Conservation (phyloP, 768 basidiomycete species). For the Tylopilus plumbeoviolaceoides region DNA sequence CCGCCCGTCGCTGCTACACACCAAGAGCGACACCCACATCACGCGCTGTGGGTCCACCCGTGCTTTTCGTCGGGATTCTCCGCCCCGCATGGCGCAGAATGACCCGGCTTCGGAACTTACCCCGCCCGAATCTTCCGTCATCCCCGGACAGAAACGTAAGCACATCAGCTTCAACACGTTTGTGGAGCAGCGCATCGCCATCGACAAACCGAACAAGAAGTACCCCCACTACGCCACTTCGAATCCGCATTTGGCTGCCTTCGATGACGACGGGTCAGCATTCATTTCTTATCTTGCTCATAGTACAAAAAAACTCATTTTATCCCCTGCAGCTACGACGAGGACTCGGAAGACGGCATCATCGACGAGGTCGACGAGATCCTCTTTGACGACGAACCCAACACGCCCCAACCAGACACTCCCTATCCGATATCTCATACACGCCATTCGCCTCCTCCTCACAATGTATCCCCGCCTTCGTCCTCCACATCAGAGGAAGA, state of each 20-base stretch:
- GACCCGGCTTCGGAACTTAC: slow-evolving; percentile 3
- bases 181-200: slow-evolving; percentile 93
- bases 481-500: slow-evolving; percentile 37
- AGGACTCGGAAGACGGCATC: slow-evolving; percentile 58
- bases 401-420: slow-evolving; percentile 12
- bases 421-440: slow-evolving; percentile 19
- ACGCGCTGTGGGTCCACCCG: slow-evolving; percentile 47
- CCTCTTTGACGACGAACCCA: slow-evolving; percentile 27
- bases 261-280: slow-evolving; percentile 64
- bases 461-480: slow-evolving; percentile 24
- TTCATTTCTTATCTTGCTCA: not conserved
- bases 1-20: slow-evolving; percentile 67
- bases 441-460: slow-evolving; percentile 22
- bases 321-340: slow-evolving; percentile 52
- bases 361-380: slow-evolving; percentile 46
- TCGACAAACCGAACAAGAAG: slow-evolving; percentile 62
- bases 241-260: slow-evolving; percentile 25
- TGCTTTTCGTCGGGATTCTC: slow-evolving; percentile 58
- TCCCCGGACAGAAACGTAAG: slow-evolving; percentile 53
- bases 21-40: slow-evolving; percentile 88
- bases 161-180: slow-evolving; percentile 98
- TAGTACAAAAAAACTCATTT: not conserved
- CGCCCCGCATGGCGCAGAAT: slow-evolving; percentile 49
- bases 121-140: slow-evolving; percentile 17
- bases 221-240: slow-evolving; percentile 9